phyloP scores from a whole-genome alignment of 1,284 basidiomycete species.

The Sanghuangporus sanghuang region DNA sequence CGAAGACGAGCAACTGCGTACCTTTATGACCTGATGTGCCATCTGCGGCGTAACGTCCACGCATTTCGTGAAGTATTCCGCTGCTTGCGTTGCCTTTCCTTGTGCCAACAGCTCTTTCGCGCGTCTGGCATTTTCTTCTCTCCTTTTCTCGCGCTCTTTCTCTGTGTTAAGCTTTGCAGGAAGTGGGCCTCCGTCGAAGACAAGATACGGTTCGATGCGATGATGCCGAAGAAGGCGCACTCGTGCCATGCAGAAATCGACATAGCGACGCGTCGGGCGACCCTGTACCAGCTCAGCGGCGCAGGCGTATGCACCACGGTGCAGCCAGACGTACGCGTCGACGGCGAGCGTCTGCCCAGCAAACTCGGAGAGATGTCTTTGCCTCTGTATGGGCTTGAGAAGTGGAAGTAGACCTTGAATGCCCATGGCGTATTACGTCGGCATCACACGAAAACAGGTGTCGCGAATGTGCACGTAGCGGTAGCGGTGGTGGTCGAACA shows the following conservation, averaged over 20 bases:
- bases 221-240: constrained; percentile 84
- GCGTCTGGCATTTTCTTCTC: constrained; percentile 60
- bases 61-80: constrained; percentile 87
- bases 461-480: not conserved
- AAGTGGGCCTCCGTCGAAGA: constrained; percentile 95
- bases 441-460: too few species aligned
- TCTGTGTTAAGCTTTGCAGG: constrained; percentile 95
- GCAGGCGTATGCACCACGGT: constrained; percentile 89
- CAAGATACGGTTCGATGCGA: constrained; percentile 85
- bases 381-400: constrained; percentile 84
- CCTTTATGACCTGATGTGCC: constrained; percentile 98
- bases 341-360: constrained; percentile 77
- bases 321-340: constrained; percentile 97
- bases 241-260: constrained; percentile 93
- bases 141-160: constrained; percentile 67
- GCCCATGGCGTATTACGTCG: constrained; percentile 58
- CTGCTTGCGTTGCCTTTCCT: constrained; percentile 75
- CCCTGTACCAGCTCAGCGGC: constrained; percentile 88
- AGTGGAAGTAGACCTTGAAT: constrained; percentile 92
- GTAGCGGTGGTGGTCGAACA: not conserved
- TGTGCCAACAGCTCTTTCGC: constrained; percentile 74
- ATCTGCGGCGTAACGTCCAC: constrained; percentile 96
- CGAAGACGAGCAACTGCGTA: constrained; percentile 26
- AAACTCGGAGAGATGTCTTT: constrained; percentile 77
- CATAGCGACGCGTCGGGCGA: constrained; percentile 81